These are phyloP conservation scores for Trypanosoma conorhini DNA, from an alignment of 208 protist species.

Conservation along the genomic window DNA sequence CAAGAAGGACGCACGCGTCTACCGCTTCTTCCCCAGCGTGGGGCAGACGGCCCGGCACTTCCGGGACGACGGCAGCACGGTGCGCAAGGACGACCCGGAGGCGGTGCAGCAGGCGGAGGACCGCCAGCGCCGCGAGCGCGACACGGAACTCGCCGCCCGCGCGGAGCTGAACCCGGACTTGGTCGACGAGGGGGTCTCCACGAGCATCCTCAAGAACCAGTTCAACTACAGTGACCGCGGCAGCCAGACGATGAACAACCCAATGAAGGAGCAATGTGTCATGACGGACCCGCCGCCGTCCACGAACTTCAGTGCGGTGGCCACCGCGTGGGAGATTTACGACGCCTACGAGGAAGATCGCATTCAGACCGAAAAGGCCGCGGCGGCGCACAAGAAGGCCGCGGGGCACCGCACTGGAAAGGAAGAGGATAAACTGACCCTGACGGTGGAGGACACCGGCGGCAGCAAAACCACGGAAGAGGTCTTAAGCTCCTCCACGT, in stretches of 20 bases:
- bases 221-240: constrained; percentile 98
- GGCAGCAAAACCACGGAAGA: constrained; percentile 49
- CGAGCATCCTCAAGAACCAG: constrained; percentile 95
- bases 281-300: constrained; percentile 94
- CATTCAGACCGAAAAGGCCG: constrained; percentile 74
- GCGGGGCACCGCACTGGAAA: constrained; percentile 66
- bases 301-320: constrained; percentile 79
- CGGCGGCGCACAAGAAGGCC: constrained; percentile 67
- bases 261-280: constrained; percentile 70
- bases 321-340: constrained; percentile 96
- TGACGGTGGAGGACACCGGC: constrained; percentile 27
- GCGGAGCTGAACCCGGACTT: constrained; percentile 88
- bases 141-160: constrained; percentile 70
- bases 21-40: constrained; percentile 89
- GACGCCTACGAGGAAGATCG: constrained; percentile 96
- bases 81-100: constrained; percentile 86
- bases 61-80: constrained; percentile 72
- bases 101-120: constrained; percentile 91
- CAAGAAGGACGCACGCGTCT: constrained; percentile 91
- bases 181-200: constrained; percentile 79
- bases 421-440: constrained; percentile 60
- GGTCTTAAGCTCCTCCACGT: constrained; percentile 61
- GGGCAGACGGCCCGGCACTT: constrained; percentile 89
- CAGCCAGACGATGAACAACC: constrained; percentile 96
- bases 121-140: constrained; percentile 57